Evolutionary conservation across 768 basidiomycete genomes (phyloP), one percentile per base, ranked within the genome.

Genomic region (Rhizopogon salebrosus): DNA sequence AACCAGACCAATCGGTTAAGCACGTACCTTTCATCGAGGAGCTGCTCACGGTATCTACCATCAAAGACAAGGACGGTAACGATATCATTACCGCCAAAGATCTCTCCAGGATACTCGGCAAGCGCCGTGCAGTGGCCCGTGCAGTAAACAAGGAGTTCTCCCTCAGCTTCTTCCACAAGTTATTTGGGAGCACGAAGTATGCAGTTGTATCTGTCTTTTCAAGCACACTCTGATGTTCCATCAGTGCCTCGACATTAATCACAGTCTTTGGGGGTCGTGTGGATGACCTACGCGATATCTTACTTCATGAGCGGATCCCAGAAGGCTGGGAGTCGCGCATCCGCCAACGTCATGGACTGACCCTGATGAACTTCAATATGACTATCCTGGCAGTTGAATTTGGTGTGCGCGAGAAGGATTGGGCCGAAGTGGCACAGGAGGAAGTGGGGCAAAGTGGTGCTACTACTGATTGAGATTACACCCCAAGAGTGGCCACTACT

Each of bases 151-250:
- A 77, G 1, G 75, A 85, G 10, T 92, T 77, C 57, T 73, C 78
- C 3, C 68, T 80, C 3, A 72, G 66, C 45, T 57, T 65, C 4
- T 63, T 73, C 53, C 89, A 90, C 62, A 82, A 78, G 64, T 59
- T 81, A 29, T 89, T 92, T 62, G 85, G 84, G 2, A 82, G 81
- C 49, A 64, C 84, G 36, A 88, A 89, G 87, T 89, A 60, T 48
- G 82, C 72, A 11, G 1, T 20, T 22, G 6, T 11, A n/a, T 35
- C 10, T 20, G 2, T 4, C 31, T 23, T 8, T 31, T 41, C 7
- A 7, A 31, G 3, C 31, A 34, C 11, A 41, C 18, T 34, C 20
- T 22, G 13, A 37, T 2, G 0, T 40, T 51, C 40, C 37, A 1
- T 53, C 54, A 89, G 86, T 67, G 78, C 84, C 0, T 80, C 85